A percentile compares a stretch with the other conserved stretches of the same genome.
These are phyloP conservation scores for Zarea fungicola DNA, from an alignment of 2,329 filamentous ascomycete genomes.

Conservation along the genomic window DNA sequence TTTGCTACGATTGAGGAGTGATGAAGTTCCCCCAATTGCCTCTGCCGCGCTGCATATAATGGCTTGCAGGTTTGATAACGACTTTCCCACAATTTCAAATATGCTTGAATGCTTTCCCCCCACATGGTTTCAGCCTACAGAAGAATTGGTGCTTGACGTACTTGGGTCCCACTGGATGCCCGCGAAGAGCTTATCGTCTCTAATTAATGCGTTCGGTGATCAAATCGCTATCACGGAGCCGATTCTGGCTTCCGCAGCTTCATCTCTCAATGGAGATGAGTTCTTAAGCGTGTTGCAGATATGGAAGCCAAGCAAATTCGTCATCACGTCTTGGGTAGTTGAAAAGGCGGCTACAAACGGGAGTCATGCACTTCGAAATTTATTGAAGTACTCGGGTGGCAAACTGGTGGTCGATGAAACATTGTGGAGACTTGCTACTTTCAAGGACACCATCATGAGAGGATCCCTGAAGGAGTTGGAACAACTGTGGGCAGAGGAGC, in stretches of 20 bases:
- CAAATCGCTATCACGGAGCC: neutral
- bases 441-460: too few relatives aligned
- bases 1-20: neutral
- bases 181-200: neutral
- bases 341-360: neutral
- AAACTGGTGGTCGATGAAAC: neutral
- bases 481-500: too few relatives aligned
- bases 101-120: neutral
- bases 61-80: neutral
- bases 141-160: neutral
- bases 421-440: neutral
- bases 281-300: neutral
- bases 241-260: neutral
- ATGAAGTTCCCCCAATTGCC: neutral
- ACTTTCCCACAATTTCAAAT: neutral
- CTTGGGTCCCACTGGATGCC: neutral
- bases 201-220: neutral
- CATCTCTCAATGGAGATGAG: neutral
- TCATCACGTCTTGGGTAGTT: neutral
- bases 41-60: neutral
- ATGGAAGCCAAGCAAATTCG: neutral
- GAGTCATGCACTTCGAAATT: neutral
- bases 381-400: neutral
- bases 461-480: too few relatives aligned
- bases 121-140: neutral